A percentile compares a stretch with the other conserved stretches of the same genome.
These are phyloP conservation scores for Hypoxylon rubiginosum DNA, from an alignment of 2,329 filamentous ascomycete species.

Conservation along the genomic window DNA sequence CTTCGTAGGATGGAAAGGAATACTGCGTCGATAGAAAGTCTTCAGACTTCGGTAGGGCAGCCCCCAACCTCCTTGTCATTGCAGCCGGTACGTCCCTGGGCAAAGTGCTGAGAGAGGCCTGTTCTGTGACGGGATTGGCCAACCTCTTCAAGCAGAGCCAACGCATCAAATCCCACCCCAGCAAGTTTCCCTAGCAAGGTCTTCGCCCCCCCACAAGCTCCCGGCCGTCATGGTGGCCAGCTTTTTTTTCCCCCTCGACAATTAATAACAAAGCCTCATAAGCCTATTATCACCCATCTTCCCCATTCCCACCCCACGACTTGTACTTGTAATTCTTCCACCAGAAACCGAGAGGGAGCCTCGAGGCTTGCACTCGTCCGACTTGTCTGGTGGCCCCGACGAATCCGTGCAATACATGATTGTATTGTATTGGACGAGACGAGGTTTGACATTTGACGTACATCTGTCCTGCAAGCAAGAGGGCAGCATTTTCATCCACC, in stretches of 20 bases:
- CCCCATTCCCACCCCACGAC: constrained; percentile 27
- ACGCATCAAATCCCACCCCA: constrained; percentile 48
- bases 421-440: constrained; percentile 39
- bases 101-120: constrained; percentile 40
- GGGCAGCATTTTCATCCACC: constrained; percentile 15
- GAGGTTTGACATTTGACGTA: constrained; percentile 29
- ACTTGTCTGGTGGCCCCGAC: constrained; percentile 28
- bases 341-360: constrained; percentile 32
- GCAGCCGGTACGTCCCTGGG: constrained; percentile 37
- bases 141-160: constrained; percentile 46
- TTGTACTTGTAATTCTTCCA: constrained; percentile 27
- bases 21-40: not conserved
- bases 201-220: constrained; percentile 26
- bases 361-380: constrained; percentile 35
- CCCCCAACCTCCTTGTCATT: constrained; percentile 37
- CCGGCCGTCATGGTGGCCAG: constrained; percentile 42
- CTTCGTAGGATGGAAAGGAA: not conserved
- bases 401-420: constrained; percentile 26
- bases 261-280: constrained; percentile 46
- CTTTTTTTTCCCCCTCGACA: constrained; percentile 35
- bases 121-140: constrained; percentile 43
- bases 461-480: constrained; percentile 36
- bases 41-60: not conserved
- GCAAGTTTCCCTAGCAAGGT: constrained; percentile 30
- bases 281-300: constrained; percentile 40